A percentile compares a stretch with the other conserved stretches of the same genome.
phyloP scores from a whole-genome alignment of 2,329 filamentous ascomycete species.

The Chaetomium globosum region DNA sequence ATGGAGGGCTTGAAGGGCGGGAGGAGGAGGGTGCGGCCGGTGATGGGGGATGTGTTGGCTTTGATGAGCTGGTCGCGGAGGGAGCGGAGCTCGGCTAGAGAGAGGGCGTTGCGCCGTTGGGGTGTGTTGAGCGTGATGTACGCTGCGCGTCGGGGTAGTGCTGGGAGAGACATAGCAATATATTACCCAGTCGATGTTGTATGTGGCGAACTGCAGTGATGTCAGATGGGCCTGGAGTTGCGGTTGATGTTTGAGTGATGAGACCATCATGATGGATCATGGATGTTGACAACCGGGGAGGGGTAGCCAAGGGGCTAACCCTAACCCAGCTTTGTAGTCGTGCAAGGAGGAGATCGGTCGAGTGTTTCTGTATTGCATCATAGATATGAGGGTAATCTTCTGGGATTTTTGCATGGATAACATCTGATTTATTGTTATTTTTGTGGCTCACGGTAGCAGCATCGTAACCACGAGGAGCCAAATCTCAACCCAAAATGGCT shows the following conservation, averaged over 20 bases:
- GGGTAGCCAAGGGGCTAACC: slow-evolving; percentile 16
- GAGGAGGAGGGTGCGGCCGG: slow-evolving; percentile 35
- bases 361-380: not conserved
- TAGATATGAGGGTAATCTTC: not conserved
- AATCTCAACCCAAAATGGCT: not conserved
- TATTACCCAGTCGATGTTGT: not conserved
- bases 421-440: not conserved
- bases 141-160: slow-evolving; percentile 23
- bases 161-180: slow-evolving; percentile 18
- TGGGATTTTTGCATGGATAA: not conserved
- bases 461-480: too few species aligned
- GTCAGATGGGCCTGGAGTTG: not conserved
- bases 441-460: not conserved
- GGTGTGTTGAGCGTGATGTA: slow-evolving; percentile 27
- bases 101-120: slow-evolving; percentile 26
- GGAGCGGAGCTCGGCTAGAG: slow-evolving; percentile 24
- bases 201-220: not conserved
- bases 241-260: slow-evolving; percentile 7
- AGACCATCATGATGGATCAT: not conserved
- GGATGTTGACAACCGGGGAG: slow-evolving; percentile 13
- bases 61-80: slow-evolving; percentile 29
- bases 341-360: not conserved
- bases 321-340: slow-evolving; percentile 11
- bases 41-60: slow-evolving; percentile 26
- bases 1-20: slow-evolving; percentile 37